phyloP scores from a whole-genome alignment of 83 land plant species.

The Thuja plicata region DNA sequence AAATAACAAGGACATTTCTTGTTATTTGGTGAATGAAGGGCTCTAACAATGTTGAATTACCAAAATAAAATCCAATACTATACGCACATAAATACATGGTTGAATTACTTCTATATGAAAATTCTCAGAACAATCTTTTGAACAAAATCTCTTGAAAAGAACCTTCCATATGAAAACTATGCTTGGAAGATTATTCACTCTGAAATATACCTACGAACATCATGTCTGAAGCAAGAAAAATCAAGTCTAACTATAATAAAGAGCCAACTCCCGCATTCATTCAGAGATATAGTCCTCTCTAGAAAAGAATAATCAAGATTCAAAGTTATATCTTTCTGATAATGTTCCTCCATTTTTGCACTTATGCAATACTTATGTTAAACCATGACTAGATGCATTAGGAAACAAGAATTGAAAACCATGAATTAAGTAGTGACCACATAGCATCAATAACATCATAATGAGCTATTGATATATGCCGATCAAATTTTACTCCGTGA shows the following conservation, averaged over 20 bases:
- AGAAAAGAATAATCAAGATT: neutral
- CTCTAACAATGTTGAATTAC: too few relatives aligned
- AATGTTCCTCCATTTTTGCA: neutral
- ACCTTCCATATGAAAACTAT: neutral
- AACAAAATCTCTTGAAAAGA: neutral
- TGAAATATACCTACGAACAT: neutral
- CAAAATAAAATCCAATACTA: neutral
- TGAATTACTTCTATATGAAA: neutral
- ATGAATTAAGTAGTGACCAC: neutral
- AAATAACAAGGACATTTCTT: too few relatives aligned
- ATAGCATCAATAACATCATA: neutral
- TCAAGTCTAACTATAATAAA: neutral
- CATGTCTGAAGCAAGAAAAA: neutral
- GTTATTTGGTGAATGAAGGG: too few relatives aligned
- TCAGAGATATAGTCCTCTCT: conserved; percentile 6
- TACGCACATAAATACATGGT: neutral
- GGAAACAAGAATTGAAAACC: neutral
- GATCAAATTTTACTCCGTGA: neutral
- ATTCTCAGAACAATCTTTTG: neutral
- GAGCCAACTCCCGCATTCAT: neutral
- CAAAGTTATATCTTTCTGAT: neutral
- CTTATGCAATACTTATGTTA: neutral
- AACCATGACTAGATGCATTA: neutral
- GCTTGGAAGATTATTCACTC: neutral
- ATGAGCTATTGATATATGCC: neutral